Evolutionary conservation across 768 basidiomycete species (phyloP).

Genomic region (Tricholoma bakamatsutake): DNA sequence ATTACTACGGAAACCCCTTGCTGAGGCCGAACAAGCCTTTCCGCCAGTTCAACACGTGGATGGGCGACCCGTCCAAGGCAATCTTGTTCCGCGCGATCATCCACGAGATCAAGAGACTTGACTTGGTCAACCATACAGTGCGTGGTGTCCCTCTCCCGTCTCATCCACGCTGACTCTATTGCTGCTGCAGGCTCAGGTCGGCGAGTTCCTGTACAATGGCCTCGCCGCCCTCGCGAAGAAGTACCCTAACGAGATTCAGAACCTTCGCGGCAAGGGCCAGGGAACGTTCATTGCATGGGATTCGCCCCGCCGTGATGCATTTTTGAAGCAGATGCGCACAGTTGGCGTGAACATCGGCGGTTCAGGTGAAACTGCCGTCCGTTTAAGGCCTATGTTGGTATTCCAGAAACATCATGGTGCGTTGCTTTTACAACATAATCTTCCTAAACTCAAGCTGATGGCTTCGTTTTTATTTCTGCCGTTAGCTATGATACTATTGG

Average conservation of each 20-base stretch:
- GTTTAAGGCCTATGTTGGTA: background rate
- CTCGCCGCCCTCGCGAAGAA: background rate
- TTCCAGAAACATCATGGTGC: background rate
- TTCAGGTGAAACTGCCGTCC: background rate
- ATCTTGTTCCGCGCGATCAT: background rate
- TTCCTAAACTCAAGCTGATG: background rate
- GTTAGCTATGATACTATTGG: background rate
- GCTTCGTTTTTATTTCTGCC: background rate
- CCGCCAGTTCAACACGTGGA: background rate
- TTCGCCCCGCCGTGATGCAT: background rate
- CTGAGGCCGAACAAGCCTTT: background rate
- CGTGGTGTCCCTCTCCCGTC: background rate
- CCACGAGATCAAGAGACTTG: background rate
- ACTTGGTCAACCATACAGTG: background rate
- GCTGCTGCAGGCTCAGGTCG: background rate
- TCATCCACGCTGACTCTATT: background rate
- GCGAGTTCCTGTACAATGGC: background rate
- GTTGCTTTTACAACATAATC: background rate
- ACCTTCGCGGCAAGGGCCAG: background rate
- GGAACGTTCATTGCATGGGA: slow-evolving; percentile 1
- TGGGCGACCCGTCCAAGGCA: background rate
- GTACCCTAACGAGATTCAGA: background rate
- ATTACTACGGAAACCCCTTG: background rate
- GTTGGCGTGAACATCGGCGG: background rate
- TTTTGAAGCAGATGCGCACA: background rate